Evolutionary conservation across 495 filamentous ascomycete genomes (phyloP).

Genomic region (Annulohypoxylon bovei): DNA sequence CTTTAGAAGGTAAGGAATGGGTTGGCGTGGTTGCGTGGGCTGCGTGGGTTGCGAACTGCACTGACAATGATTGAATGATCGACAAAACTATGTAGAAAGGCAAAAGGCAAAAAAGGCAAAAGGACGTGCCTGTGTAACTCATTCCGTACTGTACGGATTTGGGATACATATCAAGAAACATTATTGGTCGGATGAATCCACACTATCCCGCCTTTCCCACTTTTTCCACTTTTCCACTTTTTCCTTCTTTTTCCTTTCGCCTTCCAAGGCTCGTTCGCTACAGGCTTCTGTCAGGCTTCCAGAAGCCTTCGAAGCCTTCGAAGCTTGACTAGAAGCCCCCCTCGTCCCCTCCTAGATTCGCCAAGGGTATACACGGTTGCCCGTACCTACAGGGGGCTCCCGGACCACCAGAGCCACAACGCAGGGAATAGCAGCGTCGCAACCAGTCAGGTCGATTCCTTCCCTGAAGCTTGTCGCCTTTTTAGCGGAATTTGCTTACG

Average conservation of each 20-base stretch:
- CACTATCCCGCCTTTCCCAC: conserved; percentile 29
- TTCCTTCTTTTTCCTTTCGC: conserved; percentile 18
- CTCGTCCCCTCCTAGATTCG: background rate
- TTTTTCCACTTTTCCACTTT: conserved; percentile 28
- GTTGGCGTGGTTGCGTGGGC: conserved; percentile 1
- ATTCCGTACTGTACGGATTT: conserved; percentile 23
- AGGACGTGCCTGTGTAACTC: conserved; percentile 10
- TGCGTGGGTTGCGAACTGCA: conserved; percentile 23
- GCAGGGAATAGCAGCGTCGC: conserved; percentile 32
- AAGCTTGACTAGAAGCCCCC: conserved; percentile 29
- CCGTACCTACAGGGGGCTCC: conserved; percentile 33
- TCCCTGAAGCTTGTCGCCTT: conserved; percentile 36
- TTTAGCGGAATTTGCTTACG: conserved; percentile 41
- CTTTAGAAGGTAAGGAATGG: background rate
- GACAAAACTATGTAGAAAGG: conserved; percentile 31
- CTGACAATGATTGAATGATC: conserved; percentile 23
- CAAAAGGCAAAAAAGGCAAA: conserved; percentile 6
- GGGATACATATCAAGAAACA: background rate
- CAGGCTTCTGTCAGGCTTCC: conserved; percentile 48
- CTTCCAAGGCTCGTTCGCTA: conserved; percentile 25
- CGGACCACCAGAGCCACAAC: conserved; percentile 30
- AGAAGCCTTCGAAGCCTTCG: conserved; percentile 42
- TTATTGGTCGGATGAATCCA: conserved; percentile 40
- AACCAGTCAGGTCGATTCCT: conserved; percentile 30
- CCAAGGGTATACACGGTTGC: conserved; percentile 24